Percentiles rank a stretch among this genome's conserved stretches.
These are phyloP conservation scores for Kwoniella bestiolae DNA, from an alignment of 768 basidiomycete genomes.

Conservation along the genomic window DNA sequence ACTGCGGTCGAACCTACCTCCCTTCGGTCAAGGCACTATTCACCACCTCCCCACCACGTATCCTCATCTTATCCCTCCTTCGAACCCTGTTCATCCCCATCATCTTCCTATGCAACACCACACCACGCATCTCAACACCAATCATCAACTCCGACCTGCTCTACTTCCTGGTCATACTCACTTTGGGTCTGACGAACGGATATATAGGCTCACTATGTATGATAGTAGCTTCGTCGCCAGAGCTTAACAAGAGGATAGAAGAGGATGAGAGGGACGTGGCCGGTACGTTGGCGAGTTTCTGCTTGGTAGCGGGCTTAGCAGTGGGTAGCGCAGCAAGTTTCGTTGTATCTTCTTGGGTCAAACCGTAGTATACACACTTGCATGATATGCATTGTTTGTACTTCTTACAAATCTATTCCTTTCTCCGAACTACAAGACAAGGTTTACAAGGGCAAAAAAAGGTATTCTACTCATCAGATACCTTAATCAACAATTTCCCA, in stretches of 20 bases:
- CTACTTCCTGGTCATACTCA: conserved; percentile 73
- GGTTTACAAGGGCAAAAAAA: too few species aligned
- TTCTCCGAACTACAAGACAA: too few species aligned
- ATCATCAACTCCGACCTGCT: conserved; percentile 75
- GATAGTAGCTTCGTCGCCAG: conserved; percentile 79
- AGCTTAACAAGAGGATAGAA: conserved; percentile 74
- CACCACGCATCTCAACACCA: conserved; percentile 59
- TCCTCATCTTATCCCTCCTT: conserved; percentile 68
- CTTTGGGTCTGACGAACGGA: conserved; percentile 80
- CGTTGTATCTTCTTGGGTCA: conserved; percentile 46
- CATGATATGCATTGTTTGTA: neutral
- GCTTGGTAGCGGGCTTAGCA: conserved; percentile 73
- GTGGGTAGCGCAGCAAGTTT: conserved; percentile 81
- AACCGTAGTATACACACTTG: neutral
- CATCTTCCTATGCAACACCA: conserved; percentile 86
- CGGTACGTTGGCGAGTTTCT: conserved; percentile 79
- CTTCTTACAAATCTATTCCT: neutral
- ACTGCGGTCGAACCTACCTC: conserved; percentile 54
- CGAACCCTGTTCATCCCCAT: conserved; percentile 83
- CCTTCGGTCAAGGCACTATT: conserved; percentile 59
- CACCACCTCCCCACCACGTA: conserved; percentile 70
- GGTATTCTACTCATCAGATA: conserved; percentile 53
- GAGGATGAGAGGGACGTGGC: conserved; percentile 82
- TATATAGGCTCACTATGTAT: conserved; percentile 76
- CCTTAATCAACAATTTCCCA: conserved; percentile 84